These are phyloP conservation scores for Rhytidhysteron rufulum DNA, from an alignment of 2,329 filamentous ascomycete species.

Conservation along the genomic window DNA sequence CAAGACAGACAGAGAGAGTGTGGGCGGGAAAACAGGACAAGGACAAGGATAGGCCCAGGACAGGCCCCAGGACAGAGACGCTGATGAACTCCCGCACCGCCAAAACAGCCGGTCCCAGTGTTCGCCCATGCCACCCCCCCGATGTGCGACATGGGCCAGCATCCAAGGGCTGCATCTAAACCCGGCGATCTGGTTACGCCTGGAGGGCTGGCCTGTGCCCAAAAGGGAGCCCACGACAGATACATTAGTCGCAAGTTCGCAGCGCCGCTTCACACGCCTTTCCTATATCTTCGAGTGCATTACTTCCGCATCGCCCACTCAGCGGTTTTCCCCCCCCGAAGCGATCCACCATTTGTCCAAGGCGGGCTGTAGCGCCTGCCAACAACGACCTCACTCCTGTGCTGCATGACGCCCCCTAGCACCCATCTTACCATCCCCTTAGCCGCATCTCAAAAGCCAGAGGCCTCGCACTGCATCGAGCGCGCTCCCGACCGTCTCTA, in stretches of 20 bases:
- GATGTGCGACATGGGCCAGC: constrained; percentile 38
- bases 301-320: constrained; percentile 17
- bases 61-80: background rate
- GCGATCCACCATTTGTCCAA: constrained; percentile 6
- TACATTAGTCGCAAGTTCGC: constrained; percentile 27
- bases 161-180: constrained; percentile 17
- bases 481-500: constrained; percentile 14
- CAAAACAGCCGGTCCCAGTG: constrained; percentile 4
- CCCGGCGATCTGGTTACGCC: constrained; percentile 38
- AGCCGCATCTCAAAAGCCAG: constrained; percentile 35
- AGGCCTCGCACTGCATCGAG: constrained; percentile 22
- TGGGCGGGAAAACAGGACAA: no score
- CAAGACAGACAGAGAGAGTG: no score
- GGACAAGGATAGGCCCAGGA: background rate
- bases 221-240: constrained; percentile 17
- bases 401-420: constrained; percentile 33
- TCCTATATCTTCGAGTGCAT: constrained; percentile 8
- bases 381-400: constrained; percentile 25
- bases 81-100: background rate
- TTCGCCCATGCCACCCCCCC: constrained; percentile 28
- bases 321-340: constrained; percentile 5
- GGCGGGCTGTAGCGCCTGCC: constrained; percentile 6
- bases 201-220: constrained; percentile 20
- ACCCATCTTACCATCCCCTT: constrained; percentile 29
- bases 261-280: constrained; percentile 8